Evolutionary conservation across 345 rosid genomes (phyloP), one percentile per base, ranked within the genome.

Genomic region (Eucalyptus sideroxylon): DNA sequence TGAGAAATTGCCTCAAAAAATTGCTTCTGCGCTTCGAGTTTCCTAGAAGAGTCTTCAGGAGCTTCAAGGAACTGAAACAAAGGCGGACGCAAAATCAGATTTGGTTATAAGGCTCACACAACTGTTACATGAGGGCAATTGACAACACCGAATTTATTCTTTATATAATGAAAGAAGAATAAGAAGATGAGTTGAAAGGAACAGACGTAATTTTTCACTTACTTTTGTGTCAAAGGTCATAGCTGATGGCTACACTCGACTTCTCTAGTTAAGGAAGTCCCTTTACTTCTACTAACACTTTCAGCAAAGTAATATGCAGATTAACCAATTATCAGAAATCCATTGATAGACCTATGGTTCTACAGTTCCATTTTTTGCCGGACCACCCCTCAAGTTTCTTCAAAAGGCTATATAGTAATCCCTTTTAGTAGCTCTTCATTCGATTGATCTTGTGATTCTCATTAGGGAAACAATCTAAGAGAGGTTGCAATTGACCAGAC

Each of bases 1-100:
- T 96, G 99, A 80, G 99, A 95, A 96, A 97, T 94, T 88, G 93
- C 99, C 92, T 98, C 99, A 85, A 97, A 93, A 47, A 98, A 87
- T 91, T 96, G 95, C 93, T 95, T 95, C 92, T 95, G 98, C 56
- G 99, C 97, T 92, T 96, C 93, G 87, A 89, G 67, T 94, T 96
- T 97, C 90, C 97, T 94, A 3, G 89, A 17, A 51, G 99, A 96
- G 87, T 97, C 99, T 90, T 98, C 99, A 6, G 98, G 98, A 86
- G 99, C 99, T 89, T 96, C 96, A 60, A 93, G 94, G 93, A 95
- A 96, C 99, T 96, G 91, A 89, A 94, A 90, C 6, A 50, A 30
- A 86, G 59, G 16, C 7, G 9, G 60, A 30, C 0, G 5, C 42
- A 15, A 16, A 86, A 86, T 30, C 4, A 86, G 77, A 65, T 65